Conservation (phyloP, 139 green algal species). For the Asterochloris erici region DNA sequence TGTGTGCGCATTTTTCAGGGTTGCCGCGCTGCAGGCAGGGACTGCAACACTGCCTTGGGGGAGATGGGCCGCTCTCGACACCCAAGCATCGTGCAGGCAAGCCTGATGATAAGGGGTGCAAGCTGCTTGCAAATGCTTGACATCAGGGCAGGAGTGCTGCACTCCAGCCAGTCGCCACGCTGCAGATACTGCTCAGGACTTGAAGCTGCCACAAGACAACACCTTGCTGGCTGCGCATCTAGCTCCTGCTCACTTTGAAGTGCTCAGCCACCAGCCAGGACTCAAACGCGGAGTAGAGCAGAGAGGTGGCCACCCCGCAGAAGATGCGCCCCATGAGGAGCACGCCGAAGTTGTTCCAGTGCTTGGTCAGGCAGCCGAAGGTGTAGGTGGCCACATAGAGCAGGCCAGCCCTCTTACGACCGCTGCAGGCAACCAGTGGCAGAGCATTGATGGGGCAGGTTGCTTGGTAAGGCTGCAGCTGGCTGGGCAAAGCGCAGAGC, state of each 20-base stretch:
- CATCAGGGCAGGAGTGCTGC: too few species aligned
- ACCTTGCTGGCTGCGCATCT: too few species aligned
- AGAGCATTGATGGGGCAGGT: neutral
- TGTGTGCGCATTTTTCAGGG: too few species aligned
- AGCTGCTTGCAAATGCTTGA: too few species aligned
- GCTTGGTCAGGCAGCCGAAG: constrained; percentile 93
- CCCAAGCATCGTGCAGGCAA: too few species aligned
- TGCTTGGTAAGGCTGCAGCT: too few species aligned
- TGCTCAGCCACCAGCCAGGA: constrained; percentile 94
- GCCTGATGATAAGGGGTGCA: too few species aligned
- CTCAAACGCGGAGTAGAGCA: constrained; percentile 97
- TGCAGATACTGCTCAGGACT: too few species aligned
- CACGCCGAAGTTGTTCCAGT: constrained; percentile 86
- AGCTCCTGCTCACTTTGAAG: constrained; percentile 51
- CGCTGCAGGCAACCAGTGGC: constrained; percentile 44
- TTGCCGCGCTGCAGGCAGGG: neutral
- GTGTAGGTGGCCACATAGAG: constrained; percentile 86
- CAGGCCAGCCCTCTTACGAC: constrained; percentile 84
- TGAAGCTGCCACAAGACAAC: too few species aligned
- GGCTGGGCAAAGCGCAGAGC: neutral
- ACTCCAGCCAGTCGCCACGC: too few species aligned
- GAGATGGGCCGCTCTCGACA: too few species aligned
- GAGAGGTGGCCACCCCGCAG: constrained; percentile 92
- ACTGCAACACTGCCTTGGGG: neutral
- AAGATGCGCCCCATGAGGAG: constrained; percentile 91